Evolutionary conservation across 176 grass and related monocot genomes (phyloP), one percentile per base, ranked within the genome.

Genomic region (Hsuehochloa calcarea): DNA sequence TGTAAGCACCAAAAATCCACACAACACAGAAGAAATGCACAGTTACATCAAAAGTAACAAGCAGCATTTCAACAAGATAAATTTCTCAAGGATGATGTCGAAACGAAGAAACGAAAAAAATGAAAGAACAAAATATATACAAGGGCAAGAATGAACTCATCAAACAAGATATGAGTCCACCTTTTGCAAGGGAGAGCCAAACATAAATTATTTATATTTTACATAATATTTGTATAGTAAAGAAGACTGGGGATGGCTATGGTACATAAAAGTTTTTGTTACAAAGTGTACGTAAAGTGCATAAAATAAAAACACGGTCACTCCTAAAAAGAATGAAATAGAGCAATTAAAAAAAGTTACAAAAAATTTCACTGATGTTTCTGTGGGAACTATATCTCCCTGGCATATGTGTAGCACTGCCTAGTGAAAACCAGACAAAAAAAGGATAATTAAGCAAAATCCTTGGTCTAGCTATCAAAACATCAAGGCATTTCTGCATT

Each of bases 1-100:
- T 52, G 86, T 81, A 35, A 83, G 17, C 39, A 51, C 47, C 40
- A 78, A 84, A 81, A 3, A 27, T 74, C 14, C 56, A 81, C 26
- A 71, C 35, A 83, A 23, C 34, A 63, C 2, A 87, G 49, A 80
- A 4, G n/a, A 84, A 84, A 87, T 77, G n/a, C 6, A 39, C 1
- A 67, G 38, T 46, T 59, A 35, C 47, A 87, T 50, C 4, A 78
- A 40, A 20, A 63, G 37, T 43, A 86, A 72, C 43, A 80, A 60
- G 67, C 38, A 71, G 9, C 44, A 82, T 60, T 52, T 80, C 5
- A 44, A 81, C 11, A 6, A 14, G 61, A 71, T 1, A 68, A 74
- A 81, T 45, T 65, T 29, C 10, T 65, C 34, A 31, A 64, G 58
- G 8, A 78, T 29, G 55, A 45, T 34, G 29, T 25, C 27, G 8